Evolutionary conservation across 768 basidiomycete genomes (phyloP).

Genomic region (Symmetrospora coprosmae): DNA sequence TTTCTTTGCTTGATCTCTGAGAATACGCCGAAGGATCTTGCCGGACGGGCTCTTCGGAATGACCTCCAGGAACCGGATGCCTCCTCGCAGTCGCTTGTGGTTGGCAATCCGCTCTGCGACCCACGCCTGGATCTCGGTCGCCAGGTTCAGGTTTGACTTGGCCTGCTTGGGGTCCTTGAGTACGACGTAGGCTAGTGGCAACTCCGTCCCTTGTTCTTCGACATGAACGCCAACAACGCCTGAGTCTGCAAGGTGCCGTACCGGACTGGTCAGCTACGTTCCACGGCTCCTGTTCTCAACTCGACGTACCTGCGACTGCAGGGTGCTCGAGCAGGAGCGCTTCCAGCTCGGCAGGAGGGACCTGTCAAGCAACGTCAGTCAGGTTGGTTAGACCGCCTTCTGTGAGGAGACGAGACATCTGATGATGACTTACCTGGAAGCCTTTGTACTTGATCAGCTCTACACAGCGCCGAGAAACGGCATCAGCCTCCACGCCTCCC

Average conservation of each 20-base stretch:
- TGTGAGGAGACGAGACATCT: no score
- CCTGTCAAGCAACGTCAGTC: conserved; percentile 22
- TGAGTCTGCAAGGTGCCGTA: conserved; percentile 47
- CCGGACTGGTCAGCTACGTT: no score
- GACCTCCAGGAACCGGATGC: conserved; percentile 20
- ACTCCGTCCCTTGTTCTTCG: conserved; percentile 58
- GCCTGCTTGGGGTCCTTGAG: conserved; percentile 13
- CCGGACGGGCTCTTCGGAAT: conserved; percentile 28
- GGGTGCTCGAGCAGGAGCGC: conserved; percentile 26
- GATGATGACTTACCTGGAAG: neutral
- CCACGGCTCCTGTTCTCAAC: no score
- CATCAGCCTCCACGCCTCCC: no score
- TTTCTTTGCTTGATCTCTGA: conserved; percentile 15
- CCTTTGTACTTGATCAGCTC: conserved; percentile 35
- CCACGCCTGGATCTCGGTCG: conserved; percentile 16
- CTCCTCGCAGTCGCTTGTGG: conserved; percentile 24
- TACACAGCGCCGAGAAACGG: no score
- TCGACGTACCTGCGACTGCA: neutral
- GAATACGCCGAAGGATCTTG: conserved; percentile 27
- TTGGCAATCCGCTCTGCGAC: conserved; percentile 14
- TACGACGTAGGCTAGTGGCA: conserved; percentile 16
- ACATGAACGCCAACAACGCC: conserved; percentile 66
- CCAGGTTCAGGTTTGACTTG: neutral
- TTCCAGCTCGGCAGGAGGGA: conserved; percentile 31
- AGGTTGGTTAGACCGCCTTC: neutral